phyloP scores from a whole-genome alignment of 208 protist species.

The Giardia muris region DNA sequence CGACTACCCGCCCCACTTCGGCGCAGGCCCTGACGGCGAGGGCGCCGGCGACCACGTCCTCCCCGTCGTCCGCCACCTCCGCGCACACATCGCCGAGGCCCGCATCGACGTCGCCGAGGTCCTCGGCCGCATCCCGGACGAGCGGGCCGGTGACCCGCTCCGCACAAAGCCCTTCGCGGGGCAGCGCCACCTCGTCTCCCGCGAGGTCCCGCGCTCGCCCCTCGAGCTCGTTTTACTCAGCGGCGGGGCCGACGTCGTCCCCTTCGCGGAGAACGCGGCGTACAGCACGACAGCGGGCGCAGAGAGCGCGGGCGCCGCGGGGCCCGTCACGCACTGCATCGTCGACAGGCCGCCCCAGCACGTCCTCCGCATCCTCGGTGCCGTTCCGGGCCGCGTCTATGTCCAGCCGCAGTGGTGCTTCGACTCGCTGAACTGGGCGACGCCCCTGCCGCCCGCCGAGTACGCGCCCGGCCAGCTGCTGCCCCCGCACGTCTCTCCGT shows the following conservation, averaged over 20 bases:
- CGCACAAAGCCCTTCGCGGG: not conserved
- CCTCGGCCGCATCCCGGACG: not conserved
- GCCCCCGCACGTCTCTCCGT: slow-evolving; percentile 39
- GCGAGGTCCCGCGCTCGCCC: not conserved
- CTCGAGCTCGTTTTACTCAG: not conserved
- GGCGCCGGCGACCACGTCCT: not conserved
- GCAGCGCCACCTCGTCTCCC: not conserved
- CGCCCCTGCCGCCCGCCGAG: slow-evolving; percentile 14
- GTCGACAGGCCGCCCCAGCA: not conserved
- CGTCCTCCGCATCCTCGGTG: not conserved
- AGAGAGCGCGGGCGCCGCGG: not conserved
- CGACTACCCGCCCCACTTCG: not conserved
- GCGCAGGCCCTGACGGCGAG: too few relatives aligned
- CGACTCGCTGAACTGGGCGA: slow-evolving; percentile 38
- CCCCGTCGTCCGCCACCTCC: not conserved
- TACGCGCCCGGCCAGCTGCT: slow-evolving; percentile 7
- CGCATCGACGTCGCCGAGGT: not conserved
- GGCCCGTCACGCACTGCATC: slow-evolving; percentile 6
- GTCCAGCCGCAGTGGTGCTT: slow-evolving; percentile 44
- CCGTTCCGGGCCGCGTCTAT: slow-evolving; percentile 6
- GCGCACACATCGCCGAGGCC: not conserved
- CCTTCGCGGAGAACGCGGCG: not conserved
- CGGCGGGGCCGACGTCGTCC: not conserved
- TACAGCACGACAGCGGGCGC: not conserved
- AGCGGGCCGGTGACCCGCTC: not conserved